Percentiles rank a stretch among this genome's conserved stretches.
Conservation (phyloP, 2,329 filamentous ascomycete species). For the Fusarium verticillioides region DNA sequence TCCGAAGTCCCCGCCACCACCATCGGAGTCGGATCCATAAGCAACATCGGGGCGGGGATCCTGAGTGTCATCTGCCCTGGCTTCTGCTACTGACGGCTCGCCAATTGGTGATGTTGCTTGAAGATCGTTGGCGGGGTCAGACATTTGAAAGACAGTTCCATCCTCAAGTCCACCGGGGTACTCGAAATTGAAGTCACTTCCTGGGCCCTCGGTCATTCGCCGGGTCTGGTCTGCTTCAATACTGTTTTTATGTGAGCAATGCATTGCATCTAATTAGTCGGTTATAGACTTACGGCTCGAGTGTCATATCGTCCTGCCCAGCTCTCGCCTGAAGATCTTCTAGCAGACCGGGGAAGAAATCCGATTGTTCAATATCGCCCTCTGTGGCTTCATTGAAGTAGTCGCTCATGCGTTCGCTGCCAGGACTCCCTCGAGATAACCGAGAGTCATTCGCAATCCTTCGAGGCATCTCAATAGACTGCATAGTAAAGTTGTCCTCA, state of each 20-base stretch:
- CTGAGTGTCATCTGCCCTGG: constrained; percentile 26
- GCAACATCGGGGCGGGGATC: constrained; percentile 24
- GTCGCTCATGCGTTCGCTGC: constrained; percentile 65
- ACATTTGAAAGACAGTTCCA: constrained; percentile 64
- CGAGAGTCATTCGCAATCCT: constrained; percentile 58
- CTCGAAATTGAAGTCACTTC: constrained; percentile 64
- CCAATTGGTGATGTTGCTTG: constrained; percentile 43
- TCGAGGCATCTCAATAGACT: constrained; percentile 70
- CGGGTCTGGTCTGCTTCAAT: constrained; percentile 55
- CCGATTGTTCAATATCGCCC: constrained; percentile 57
- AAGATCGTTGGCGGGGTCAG: constrained; percentile 47
- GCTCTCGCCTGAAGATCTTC: constrained; percentile 56
- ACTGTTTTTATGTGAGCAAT: constrained; percentile 37
- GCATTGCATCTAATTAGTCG: not conserved
- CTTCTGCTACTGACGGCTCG: constrained; percentile 35
- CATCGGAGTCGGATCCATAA: constrained; percentile 37
- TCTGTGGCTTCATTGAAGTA: constrained; percentile 56
- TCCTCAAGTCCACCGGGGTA: constrained; percentile 59
- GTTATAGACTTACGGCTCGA: constrained; percentile 54
- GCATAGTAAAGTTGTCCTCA: constrained; percentile 67
- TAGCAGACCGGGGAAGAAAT: constrained; percentile 63
- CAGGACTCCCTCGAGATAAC: constrained; percentile 64
- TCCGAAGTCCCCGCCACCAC: constrained; percentile 28
- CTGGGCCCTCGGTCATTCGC: constrained; percentile 55
- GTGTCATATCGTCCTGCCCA: constrained; percentile 54